phyloP scores from a whole-genome alignment of 345 rosid species.

The Eucalyptus polyanthemos region DNA sequence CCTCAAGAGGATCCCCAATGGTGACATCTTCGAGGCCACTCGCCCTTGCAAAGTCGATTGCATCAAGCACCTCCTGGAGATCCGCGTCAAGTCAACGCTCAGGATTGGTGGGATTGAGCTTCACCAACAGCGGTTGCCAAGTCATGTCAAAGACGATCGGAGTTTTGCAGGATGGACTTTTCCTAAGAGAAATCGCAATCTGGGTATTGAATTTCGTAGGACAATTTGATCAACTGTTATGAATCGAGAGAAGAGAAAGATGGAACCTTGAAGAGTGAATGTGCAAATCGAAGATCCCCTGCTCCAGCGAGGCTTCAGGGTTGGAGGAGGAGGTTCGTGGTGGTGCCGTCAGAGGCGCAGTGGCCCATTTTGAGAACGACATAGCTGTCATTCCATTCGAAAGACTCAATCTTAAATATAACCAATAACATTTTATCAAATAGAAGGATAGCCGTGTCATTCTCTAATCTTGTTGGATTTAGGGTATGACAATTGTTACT shows the following conservation, averaged over 20 bases:
- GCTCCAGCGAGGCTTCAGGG: neutral
- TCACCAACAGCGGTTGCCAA: neutral
- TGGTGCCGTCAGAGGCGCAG: neutral
- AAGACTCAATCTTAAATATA: fast-evolving
- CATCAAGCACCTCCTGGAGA: conserved; percentile 52
- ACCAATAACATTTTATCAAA: no score
- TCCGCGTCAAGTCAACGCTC: conserved; percentile 86
- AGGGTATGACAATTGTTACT: neutral
- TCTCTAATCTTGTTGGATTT: neutral
- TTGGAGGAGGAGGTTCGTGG: neutral
- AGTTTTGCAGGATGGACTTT: neutral
- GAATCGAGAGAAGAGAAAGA: neutral
- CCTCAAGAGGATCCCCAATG: conserved; percentile 76
- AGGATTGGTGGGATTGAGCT: conserved; percentile 77
- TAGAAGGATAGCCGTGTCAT: neutral
- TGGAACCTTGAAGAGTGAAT: neutral
- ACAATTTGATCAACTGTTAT: neutral
- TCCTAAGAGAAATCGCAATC: neutral
- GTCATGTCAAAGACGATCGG: neutral
- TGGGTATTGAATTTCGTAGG: neutral
- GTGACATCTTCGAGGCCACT: conserved; percentile 78
- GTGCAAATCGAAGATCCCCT: neutral
- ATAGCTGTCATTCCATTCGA: neutral
- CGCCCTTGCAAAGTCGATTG: conserved; percentile 88
- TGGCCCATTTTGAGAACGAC: neutral